Conservation (phyloP, 2,329 filamentous ascomycete genomes). For the Colletotrichum eleusines region DNA sequence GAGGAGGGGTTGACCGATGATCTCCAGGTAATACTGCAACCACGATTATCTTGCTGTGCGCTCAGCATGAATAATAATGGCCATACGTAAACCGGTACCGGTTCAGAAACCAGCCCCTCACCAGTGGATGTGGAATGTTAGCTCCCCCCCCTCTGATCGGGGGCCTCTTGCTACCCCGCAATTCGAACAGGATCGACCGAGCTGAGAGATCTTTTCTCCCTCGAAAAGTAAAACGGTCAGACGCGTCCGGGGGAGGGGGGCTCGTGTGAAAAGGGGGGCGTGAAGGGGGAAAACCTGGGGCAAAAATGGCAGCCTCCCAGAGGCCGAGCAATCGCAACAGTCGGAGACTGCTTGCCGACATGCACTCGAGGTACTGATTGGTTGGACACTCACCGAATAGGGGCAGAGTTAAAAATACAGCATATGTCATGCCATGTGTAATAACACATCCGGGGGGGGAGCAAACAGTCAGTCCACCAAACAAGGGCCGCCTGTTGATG, state of each 20-base stretch:
- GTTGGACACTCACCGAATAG: background rate
- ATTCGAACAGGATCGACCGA: constrained; percentile 33
- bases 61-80: background rate
- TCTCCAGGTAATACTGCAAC: no score
- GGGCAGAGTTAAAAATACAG: background rate
- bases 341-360: constrained; percentile 4
- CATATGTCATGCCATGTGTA: background rate
- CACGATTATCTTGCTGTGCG: background rate
- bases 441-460: background rate
- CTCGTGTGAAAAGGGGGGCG: background rate
- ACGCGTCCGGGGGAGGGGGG: constrained; percentile 20
- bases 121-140: background rate
- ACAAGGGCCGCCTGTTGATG: background rate
- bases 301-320: constrained; percentile 11
- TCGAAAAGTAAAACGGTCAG: constrained; percentile 34
- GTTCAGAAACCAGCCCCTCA: background rate
- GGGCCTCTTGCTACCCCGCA: constrained; percentile 27
- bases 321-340: constrained; percentile 31
- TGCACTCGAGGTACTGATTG: constrained; percentile 8
- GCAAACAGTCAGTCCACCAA: background rate
- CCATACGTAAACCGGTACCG: background rate
- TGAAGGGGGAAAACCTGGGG: constrained; percentile 25
- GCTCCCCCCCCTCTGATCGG: background rate
- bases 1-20: background rate
- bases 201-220: constrained; percentile 1